These are phyloP conservation scores for Neonectria ditissima DNA, from an alignment of 2,329 filamentous ascomycete species.

Conservation along the genomic window DNA sequence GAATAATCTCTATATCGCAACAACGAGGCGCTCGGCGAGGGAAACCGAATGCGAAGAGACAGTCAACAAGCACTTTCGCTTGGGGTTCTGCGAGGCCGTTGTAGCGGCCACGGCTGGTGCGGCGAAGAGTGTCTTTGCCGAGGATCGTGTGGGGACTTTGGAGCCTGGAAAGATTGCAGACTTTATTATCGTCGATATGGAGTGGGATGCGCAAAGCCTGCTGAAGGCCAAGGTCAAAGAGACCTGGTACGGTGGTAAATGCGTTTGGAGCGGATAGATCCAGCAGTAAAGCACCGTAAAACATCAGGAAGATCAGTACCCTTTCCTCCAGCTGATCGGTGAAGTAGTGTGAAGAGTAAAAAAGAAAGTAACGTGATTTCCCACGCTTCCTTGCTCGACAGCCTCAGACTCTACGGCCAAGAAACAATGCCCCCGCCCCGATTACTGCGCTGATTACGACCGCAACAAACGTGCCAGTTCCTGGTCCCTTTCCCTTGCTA, in stretches of 20 bases:
- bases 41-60: slow-evolving; percentile 54
- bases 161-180: slow-evolving; percentile 64
- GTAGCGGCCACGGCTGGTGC: slow-evolving; percentile 62
- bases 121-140: slow-evolving; percentile 65
- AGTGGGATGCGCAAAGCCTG: slow-evolving; percentile 21
- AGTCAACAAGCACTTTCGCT: slow-evolving; percentile 62
- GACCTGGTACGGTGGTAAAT: slow-evolving; percentile 17
- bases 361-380: background rate
- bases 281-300: background rate
- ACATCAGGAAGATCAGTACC: background rate
- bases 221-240: slow-evolving; percentile 18
- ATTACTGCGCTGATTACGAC: background rate
- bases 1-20: slow-evolving; percentile 65
- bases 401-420: background rate
- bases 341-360: background rate
- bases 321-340: background rate
- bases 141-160: slow-evolving; percentile 61
- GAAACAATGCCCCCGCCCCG: slow-evolving; percentile 15
- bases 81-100: slow-evolving; percentile 62
- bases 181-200: slow-evolving; percentile 48
- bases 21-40: slow-evolving; percentile 63
- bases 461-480: background rate
- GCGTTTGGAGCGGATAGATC: slow-evolving; percentile 4
- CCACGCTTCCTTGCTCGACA: background rate
- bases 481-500: background rate